phyloP scores from a whole-genome alignment of 2,329 filamentous ascomycete species.

The Aotearoamyces nothofagi region DNA sequence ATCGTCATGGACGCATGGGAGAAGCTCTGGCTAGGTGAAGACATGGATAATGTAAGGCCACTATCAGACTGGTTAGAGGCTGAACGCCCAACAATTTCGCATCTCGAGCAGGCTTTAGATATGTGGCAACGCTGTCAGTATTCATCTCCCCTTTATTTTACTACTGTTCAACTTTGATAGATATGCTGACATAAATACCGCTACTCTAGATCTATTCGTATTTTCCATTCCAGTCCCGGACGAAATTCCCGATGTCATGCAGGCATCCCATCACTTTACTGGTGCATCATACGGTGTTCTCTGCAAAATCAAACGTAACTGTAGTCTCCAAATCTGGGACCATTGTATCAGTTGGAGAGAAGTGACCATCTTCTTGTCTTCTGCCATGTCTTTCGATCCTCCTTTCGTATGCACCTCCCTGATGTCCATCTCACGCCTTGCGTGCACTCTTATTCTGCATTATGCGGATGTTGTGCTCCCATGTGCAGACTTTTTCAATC shows the following conservation, averaged over 20 bases:
- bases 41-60: slow-evolving; percentile 24
- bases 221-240: slow-evolving; percentile 28
- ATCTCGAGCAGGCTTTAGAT: slow-evolving; percentile 28
- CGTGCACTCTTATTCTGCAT: slow-evolving; percentile 17
- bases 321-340: slow-evolving; percentile 47
- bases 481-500: slow-evolving; percentile 46
- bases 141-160: too few species aligned
- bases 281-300: slow-evolving; percentile 45
- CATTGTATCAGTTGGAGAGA: slow-evolving; percentile 48
- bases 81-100: slow-evolving; percentile 27
- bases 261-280: slow-evolving; percentile 46
- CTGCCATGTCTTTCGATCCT: slow-evolving; percentile 11
- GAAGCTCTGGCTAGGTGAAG: slow-evolving; percentile 27
- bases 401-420: slow-evolving; percentile 17
- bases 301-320: slow-evolving; percentile 43
- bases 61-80: slow-evolving; percentile 28
- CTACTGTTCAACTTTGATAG: too few species aligned
- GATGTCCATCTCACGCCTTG: slow-evolving; percentile 12
- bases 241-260: slow-evolving; percentile 36
- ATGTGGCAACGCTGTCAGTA: too few species aligned
- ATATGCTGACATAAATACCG: too few species aligned
- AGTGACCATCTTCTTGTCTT: slow-evolving; percentile 16
- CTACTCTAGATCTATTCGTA: slow-evolving; percentile 29
- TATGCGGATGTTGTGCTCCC: slow-evolving; percentile 46
- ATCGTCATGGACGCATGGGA: slow-evolving; percentile 29